Conservation (phyloP, 352 stramenopile species). For the Globisporangium solare region DNA sequence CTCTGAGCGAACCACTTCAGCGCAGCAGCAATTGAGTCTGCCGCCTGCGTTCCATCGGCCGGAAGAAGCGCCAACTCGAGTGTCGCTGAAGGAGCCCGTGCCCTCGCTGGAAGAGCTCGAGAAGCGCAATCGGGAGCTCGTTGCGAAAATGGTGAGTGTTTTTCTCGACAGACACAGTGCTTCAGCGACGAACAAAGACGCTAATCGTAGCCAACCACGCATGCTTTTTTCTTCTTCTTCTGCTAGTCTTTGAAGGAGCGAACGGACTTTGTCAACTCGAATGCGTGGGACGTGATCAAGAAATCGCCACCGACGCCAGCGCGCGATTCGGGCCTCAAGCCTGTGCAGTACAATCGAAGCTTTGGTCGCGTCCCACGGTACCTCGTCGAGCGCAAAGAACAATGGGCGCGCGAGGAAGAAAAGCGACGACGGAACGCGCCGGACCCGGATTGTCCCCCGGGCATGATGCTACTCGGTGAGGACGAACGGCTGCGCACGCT, state of each 20-base stretch:
- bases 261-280: slow-evolving; percentile 65
- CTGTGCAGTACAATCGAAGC: slow-evolving; percentile 20
- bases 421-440: slow-evolving; percentile 59
- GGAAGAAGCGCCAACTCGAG: not conserved
- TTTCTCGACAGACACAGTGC: not conserved
- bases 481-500: slow-evolving; percentile 74
- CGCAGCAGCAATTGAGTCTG: not conserved
- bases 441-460: slow-evolving; percentile 81
- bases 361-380: slow-evolving; percentile 71
- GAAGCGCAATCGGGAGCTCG: slow-evolving; percentile 28
- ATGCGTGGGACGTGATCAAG: slow-evolving; percentile 78
- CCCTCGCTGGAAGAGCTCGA: slow-evolving; percentile 48
- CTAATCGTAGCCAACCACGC: not conserved
- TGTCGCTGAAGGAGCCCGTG: slow-evolving; percentile 37
- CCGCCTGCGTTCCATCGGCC: slow-evolving; percentile 11
- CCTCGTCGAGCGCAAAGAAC: slow-evolving; percentile 63
- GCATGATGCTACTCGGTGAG: slow-evolving; percentile 82
- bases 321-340: slow-evolving; percentile 10
- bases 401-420: slow-evolving; percentile 85
- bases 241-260: slow-evolving; percentile 48
- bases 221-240: no score
- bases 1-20: slow-evolving; percentile 4
- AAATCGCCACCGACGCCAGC: slow-evolving; percentile 24
- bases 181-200: no score
- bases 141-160: slow-evolving; percentile 23